These are phyloP conservation scores for Globisporangium okanoganense DNA, from an alignment of 352 stramenopile genomes.

Conservation along the genomic window DNA sequence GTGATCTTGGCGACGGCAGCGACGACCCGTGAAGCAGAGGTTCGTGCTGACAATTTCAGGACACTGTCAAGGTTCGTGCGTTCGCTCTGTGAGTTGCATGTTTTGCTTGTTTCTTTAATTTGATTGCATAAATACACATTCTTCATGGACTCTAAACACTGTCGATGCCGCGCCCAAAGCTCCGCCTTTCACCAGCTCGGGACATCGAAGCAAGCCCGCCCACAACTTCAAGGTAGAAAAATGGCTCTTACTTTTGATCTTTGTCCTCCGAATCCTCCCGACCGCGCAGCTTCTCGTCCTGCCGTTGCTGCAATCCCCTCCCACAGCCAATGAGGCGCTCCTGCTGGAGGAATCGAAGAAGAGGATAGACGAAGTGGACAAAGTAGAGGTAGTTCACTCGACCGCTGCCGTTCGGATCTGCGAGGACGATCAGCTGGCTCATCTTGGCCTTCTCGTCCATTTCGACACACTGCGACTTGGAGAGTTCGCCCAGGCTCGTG, in stretches of 20 bases:
- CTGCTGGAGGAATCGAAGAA: slow-evolving; percentile 34
- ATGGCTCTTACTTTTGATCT: slow-evolving; percentile 5
- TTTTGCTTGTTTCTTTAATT: neutral
- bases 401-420: slow-evolving; percentile 38
- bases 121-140: neutral
- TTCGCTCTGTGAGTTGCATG: neutral
- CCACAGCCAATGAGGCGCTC: slow-evolving; percentile 11
- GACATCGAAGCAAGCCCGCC: too few species aligned
- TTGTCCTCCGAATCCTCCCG: neutral
- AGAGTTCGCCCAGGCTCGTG: slow-evolving; percentile 23
- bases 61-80: neutral
- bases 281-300: neutral
- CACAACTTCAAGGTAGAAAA: neutral
- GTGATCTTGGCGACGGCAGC: neutral
- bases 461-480: slow-evolving; percentile 15
- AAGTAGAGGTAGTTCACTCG: slow-evolving; percentile 62
- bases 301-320: slow-evolving; percentile 7
- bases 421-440: slow-evolving; percentile 32
- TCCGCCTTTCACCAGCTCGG: neutral
- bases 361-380: slow-evolving; percentile 45
- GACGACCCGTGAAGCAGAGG: neutral
- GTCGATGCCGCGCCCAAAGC: neutral
- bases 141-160: neutral
- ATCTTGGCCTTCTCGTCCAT: slow-evolving; percentile 22
- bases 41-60: neutral